Conservation (phyloP, 2,329 filamentous ascomycete genomes). For the Cadophora luteo-olivacea region DNA sequence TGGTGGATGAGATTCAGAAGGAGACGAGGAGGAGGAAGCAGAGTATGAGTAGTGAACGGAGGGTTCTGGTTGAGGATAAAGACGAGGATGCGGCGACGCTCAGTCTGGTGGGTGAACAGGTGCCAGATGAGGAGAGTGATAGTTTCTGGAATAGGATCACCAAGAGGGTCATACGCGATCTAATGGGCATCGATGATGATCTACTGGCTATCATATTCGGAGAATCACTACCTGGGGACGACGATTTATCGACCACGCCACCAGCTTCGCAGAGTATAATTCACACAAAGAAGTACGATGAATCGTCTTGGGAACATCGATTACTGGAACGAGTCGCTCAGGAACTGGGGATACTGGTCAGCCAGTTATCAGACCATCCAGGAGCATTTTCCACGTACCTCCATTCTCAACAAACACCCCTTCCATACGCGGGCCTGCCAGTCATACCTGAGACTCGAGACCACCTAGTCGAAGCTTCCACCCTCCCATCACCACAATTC, state of each 20-base stretch:
- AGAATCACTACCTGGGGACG: conserved; percentile 67
- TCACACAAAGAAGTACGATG: conserved; percentile 37
- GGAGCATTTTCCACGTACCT: conserved; percentile 87
- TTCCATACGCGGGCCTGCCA: conserved; percentile 81
- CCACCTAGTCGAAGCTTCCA: conserved; percentile 24
- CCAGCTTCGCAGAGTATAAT: conserved; percentile 23
- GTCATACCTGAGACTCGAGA: conserved; percentile 61
- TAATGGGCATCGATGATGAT: conserved; percentile 90
- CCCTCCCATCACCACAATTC: conserved; percentile 35
- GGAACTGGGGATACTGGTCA: conserved; percentile 84
- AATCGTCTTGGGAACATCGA: conserved; percentile 73
- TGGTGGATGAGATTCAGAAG: conserved; percentile 87
- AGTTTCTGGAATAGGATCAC: conserved; percentile 84
- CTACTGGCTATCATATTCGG: conserved; percentile 87
- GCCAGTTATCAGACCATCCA: conserved; percentile 84
- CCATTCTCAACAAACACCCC: conserved; percentile 65
- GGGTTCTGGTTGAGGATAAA: conserved; percentile 42
- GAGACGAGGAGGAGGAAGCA: conserved; percentile 77
- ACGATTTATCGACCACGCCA: conserved; percentile 45
- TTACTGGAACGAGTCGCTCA: conserved; percentile 84
- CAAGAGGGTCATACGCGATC: conserved; percentile 82
- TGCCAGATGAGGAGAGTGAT: conserved; percentile 59
- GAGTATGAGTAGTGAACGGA: conserved; percentile 59
- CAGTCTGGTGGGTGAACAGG: conserved; percentile 41
- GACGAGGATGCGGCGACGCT: conserved; percentile 44